Percentiles rank a stretch among this genome's conserved stretches.
Conservation (phyloP, 2,329 filamentous ascomycete genomes). For the Penicillium griseofulvum region DNA sequence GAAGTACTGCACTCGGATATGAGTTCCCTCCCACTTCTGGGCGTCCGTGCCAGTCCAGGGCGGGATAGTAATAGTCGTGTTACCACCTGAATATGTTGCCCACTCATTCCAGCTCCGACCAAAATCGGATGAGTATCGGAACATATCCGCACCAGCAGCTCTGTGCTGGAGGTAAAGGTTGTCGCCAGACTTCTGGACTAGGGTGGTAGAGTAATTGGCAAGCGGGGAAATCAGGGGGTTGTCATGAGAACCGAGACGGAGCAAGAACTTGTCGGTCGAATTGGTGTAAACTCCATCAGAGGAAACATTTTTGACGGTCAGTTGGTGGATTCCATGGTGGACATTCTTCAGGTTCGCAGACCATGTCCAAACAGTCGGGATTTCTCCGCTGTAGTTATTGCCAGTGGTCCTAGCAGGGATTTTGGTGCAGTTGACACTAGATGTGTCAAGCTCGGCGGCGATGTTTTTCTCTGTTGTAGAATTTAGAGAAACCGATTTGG, state of each 20-base stretch:
- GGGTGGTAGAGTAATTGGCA: slow-evolving; percentile 58
- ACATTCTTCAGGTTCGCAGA: slow-evolving; percentile 55
- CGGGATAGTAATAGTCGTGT: slow-evolving; percentile 48
- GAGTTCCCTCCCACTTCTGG: slow-evolving; percentile 62
- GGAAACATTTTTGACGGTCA: slow-evolving; percentile 50
- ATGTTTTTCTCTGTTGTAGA: slow-evolving; percentile 53
- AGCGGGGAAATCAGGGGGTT: slow-evolving; percentile 61
- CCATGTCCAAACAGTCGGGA: slow-evolving; percentile 56
- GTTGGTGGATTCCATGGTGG: slow-evolving; percentile 58
- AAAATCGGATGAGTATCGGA: slow-evolving; percentile 62
- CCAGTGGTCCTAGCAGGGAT: slow-evolving; percentile 31
- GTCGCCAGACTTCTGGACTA: slow-evolving; percentile 49
- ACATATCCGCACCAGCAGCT: slow-evolving; percentile 60
- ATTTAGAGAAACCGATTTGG: slow-evolving; percentile 48
- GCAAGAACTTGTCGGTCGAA: slow-evolving; percentile 58
- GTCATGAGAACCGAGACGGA: slow-evolving; percentile 57
- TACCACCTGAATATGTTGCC: slow-evolving; percentile 53
- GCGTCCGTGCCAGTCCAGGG: slow-evolving; percentile 56
- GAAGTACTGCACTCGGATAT: slow-evolving; percentile 64
- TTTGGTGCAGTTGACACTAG: slow-evolving; percentile 47
- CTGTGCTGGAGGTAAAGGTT: slow-evolving; percentile 54
- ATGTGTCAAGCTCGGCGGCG: slow-evolving; percentile 45
- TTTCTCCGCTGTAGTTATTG: slow-evolving; percentile 48
- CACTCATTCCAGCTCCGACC: slow-evolving; percentile 61
- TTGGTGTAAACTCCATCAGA: slow-evolving; percentile 38